phyloP scores from a whole-genome alignment of 257 asterid species.

The Sherardia arvensis region DNA sequence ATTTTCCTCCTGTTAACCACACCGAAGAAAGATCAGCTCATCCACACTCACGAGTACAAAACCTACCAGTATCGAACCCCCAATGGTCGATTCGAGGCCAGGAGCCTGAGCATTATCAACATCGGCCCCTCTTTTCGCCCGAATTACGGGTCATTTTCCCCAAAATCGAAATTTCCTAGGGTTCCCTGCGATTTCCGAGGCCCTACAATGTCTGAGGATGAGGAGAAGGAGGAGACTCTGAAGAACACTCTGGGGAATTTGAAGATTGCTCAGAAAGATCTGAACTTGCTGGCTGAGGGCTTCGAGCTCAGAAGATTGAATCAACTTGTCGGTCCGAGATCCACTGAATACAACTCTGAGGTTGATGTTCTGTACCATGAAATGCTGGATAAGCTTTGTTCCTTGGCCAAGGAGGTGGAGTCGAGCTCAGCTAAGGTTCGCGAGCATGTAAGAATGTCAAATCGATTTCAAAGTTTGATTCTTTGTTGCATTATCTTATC shows the following conservation, averaged over 20 bases:
- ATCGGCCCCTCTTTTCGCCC: constrained; percentile 79
- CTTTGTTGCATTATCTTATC: background rate
- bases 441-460: constrained; percentile 50
- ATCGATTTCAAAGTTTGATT: background rate
- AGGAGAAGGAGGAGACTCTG: constrained; percentile 15
- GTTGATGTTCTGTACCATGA: constrained; percentile 68
- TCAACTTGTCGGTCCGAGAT: constrained; percentile 49
- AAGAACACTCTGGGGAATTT: constrained; percentile 14
- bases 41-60: constrained; percentile 81
- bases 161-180: constrained; percentile 55
- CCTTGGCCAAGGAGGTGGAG: constrained; percentile 58
- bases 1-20: constrained; percentile 70
- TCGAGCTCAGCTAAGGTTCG: constrained; percentile 53
- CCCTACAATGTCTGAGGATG: constrained; percentile 62
- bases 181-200: constrained; percentile 42
- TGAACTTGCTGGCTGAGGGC: constrained; percentile 58
- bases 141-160: constrained; percentile 62
- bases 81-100: constrained; percentile 43
- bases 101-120: constrained; percentile 50
- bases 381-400: constrained; percentile 70
- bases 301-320: constrained; percentile 56
- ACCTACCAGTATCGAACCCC: constrained; percentile 42
- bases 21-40: constrained; percentile 65
- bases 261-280: constrained; percentile 36
- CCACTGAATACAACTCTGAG: constrained; percentile 41